Conservation (phyloP, 371 early-diverging fungal species). For the Coemansia sp. region DNA sequence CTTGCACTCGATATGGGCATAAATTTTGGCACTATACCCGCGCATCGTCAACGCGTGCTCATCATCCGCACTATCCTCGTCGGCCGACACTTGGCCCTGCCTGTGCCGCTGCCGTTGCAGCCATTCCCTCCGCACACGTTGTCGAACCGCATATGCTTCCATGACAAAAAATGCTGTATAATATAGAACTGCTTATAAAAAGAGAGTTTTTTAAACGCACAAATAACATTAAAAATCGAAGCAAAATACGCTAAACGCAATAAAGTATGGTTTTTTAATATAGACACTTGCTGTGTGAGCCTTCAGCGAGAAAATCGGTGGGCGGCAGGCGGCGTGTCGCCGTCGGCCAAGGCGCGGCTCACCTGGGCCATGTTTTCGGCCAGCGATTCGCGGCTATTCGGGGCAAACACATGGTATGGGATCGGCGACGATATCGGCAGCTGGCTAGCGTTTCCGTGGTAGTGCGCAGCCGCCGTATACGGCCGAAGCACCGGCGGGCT, state of each 20-base stretch:
- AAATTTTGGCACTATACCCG: constrained; percentile 28
- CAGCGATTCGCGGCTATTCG: constrained; percentile 30
- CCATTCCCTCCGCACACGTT: background rate
- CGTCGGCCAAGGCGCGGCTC: constrained; percentile 8
- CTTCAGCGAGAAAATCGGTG: background rate
- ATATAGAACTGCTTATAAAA: background rate
- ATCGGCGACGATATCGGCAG: constrained; percentile 31
- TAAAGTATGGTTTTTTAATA: background rate
- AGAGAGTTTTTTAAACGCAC: background rate
- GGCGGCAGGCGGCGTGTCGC: background rate
- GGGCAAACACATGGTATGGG: constrained; percentile 44
- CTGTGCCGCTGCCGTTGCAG: background rate
- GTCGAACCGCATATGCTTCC: background rate
- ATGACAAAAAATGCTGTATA: background rate
- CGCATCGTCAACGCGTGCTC: constrained; percentile 1
- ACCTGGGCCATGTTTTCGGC: constrained; percentile 24
- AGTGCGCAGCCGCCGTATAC: constrained; percentile 8
- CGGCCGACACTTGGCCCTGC: background rate
- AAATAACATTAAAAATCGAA: background rate
- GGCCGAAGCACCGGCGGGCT: constrained; percentile 11
- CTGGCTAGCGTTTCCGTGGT: background rate
- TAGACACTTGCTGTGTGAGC: background rate
- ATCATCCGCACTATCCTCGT: background rate
- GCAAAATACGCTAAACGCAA: background rate
- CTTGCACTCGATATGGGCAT: background rate